phyloP scores from a whole-genome alignment of 495 filamentous ascomycete genomes.

The Penicillium nucicola region DNA sequence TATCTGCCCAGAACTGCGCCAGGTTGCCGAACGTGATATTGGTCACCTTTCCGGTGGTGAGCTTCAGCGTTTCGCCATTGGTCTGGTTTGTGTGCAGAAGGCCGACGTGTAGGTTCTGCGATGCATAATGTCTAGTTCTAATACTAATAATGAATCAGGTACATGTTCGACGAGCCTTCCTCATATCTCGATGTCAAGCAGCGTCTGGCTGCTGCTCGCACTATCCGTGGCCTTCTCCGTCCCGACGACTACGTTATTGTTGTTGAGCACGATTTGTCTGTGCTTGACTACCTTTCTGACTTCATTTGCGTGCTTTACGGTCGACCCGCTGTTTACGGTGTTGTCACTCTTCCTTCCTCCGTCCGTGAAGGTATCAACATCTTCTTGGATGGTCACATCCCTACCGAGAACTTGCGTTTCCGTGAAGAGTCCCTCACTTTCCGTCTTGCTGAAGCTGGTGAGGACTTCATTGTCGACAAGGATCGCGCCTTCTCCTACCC shows the following conservation, averaged over 20 bases:
- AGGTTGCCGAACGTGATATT: constrained; percentile 86
- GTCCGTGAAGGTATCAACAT: constrained; percentile 99
- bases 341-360: constrained; percentile 93
- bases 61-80: constrained; percentile 95
- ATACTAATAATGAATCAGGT: constrained; percentile 43
- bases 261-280: constrained; percentile 97
- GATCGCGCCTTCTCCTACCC: constrained; percentile 83
- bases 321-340: constrained; percentile 91
- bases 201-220: constrained; percentile 84
- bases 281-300: constrained; percentile 96
- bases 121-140: neutral
- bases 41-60: constrained; percentile 91
- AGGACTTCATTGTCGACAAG: constrained; percentile 86
- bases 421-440: constrained; percentile 95
- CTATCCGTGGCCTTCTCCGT: constrained; percentile 84
- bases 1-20: constrained; percentile 63
- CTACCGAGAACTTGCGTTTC: constrained; percentile 98
- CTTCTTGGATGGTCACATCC: constrained; percentile 96
- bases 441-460: constrained; percentile 87
- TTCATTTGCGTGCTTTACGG: constrained; percentile 98
- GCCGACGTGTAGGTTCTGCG: constrained; percentile 74
- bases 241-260: constrained; percentile 95
- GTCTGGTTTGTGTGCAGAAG: constrained; percentile 89
- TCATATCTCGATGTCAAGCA: constrained; percentile 99
- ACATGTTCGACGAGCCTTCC: constrained; percentile 99